Base-by-base conservation (phyloP, 805 yeast species). In the Ascoidea asiatica region DNA sequence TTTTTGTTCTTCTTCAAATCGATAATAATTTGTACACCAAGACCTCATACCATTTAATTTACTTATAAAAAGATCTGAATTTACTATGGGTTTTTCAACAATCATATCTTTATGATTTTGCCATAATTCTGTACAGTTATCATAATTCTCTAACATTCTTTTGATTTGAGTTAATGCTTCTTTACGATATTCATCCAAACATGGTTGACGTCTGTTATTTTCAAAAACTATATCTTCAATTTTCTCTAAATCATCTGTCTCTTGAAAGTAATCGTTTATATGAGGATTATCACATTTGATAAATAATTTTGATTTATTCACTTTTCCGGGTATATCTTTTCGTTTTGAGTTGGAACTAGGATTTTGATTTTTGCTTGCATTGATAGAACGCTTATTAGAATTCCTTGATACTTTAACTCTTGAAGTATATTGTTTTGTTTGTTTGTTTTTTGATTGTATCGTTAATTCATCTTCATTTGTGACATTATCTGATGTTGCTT, bases 31-130 rank as follows among this genome's bases (percentile, higher is more conserved):
- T 29, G 35, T 76, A 21, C 74, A 68, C 96, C 97, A 90, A 0
- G 96, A 81, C 37, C 74, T 78, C 45, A 90, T 66, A 1, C 95
- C 90, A 46, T 83, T 88, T 3, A 86, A 63, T 33, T 85, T 69
- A 36, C 69, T 65, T 33, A 68, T 72, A 54, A 90, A 87, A 38
- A 74, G 83, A 2, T 71, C 73, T 3, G 77, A 66, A 4, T 75
- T 73, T 48, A 86, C 77, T 4, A 73, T 60, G 0, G 95, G 94
- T 51, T 85, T 83, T 45, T 85, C 95, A 38, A 68, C 70, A 41
- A 70, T 70, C 94, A 92, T 81, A 44, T 85, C 88, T 47, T 77
- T 79, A 37, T 73, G 62, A 19, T 85, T 82, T 46, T 83, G 74
- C 95, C 95, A 92, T 29, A 82, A 67, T 38, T 75, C 78, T 52